Conservation (phyloP, 441 rosid genomes). For the Sinapis alba region DNA sequence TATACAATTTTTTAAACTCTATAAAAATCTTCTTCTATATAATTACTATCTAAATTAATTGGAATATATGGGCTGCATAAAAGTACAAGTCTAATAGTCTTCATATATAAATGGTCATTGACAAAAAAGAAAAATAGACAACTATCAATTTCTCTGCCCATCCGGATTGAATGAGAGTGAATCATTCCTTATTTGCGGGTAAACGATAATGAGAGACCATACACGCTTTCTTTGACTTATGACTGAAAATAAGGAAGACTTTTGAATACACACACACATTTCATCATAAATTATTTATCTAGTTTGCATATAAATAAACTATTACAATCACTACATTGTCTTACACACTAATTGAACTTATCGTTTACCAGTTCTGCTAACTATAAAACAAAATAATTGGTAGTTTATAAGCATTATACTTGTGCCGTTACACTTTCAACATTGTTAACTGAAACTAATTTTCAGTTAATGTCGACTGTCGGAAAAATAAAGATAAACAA, state of each 20-base stretch:
- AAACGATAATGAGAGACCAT: conserved; percentile 7
- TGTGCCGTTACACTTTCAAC: neutral
- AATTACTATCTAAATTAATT: no score
- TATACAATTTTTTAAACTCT: neutral
- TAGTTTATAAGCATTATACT: neutral
- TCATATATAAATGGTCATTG: neutral
- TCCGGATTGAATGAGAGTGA: neutral
- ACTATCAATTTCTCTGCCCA: neutral
- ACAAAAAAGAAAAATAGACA: neutral
- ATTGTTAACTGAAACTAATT: neutral
- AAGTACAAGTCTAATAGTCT: no score
- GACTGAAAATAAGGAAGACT: conserved; percentile 13
- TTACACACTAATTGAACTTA: neutral
- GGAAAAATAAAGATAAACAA: conserved; percentile 1
- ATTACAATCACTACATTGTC: neutral
- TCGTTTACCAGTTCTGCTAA: neutral
- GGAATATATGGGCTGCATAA: no score
- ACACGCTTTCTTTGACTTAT: conserved; percentile 31
- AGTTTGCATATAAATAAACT: neutral
- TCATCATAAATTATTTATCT: neutral
- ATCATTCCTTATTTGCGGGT: neutral
- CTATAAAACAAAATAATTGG: neutral
- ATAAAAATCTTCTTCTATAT: neutral
- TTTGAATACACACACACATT: conserved; percentile 8
- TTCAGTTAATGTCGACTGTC: conserved; percentile 3